A percentile compares a stretch with the other conserved stretches of the same genome.
phyloP scores from a whole-genome alignment of 169 alveolate species.

The Plasmodium adleri region DNA sequence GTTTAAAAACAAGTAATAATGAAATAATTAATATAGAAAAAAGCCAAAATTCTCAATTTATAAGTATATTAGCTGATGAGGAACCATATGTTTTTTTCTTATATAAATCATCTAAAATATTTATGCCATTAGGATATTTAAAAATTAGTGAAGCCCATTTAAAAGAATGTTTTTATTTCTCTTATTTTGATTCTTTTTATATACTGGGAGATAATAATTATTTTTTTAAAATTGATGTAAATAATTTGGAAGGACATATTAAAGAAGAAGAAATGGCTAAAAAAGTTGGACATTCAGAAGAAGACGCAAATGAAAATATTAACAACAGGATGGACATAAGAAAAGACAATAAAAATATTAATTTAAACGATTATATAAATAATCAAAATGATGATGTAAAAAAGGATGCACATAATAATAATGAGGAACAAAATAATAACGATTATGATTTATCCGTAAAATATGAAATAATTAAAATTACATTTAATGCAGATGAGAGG shows the following conservation, averaged over 20 bases:
- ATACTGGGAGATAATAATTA: constrained; percentile 13
- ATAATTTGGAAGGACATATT: background rate
- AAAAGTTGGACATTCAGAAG: background rate
- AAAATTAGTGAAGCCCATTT: constrained; percentile 14
- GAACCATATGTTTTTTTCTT: constrained; percentile 54
- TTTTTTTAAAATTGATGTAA: constrained; percentile 11
- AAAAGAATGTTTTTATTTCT: constrained; percentile 19
- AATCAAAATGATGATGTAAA: background rate
- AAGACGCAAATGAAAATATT: background rate
- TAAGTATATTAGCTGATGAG: constrained; percentile 37
- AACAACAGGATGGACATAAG: background rate
- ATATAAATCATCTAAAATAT: background rate
- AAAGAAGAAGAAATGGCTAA: background rate
- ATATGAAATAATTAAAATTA: background rate
- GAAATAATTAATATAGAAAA: constrained; percentile 37
- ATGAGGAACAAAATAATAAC: background rate
- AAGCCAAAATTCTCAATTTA: constrained; percentile 13
- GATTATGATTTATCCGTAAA: background rate
- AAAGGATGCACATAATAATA: background rate
- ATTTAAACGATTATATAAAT: background rate
- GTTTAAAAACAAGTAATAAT: constrained; percentile 55
- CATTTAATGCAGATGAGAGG: background rate
- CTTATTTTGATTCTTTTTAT: constrained; percentile 13
- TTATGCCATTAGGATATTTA: constrained; percentile 46
- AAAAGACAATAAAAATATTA: background rate